phyloP scores from a whole-genome alignment of 176 grass and related monocot species.

The Hyparrhenia diplandra region DNA sequence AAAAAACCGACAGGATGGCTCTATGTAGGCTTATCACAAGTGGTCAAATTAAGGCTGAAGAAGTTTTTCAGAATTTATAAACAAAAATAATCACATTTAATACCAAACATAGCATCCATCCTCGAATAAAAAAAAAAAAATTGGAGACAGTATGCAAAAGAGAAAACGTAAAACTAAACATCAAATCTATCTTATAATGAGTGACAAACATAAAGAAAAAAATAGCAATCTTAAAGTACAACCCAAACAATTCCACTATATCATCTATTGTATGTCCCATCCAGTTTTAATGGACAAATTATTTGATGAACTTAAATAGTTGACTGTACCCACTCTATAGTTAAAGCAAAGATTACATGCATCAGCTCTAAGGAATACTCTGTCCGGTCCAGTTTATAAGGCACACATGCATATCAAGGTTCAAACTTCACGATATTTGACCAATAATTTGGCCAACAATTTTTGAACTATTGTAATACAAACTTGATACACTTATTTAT shows the following conservation, averaged over 20 bases:
- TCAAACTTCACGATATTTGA: neutral
- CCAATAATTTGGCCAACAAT: too few relatives aligned
- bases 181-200: neutral
- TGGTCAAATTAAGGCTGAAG: neutral
- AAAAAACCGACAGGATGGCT: neutral
- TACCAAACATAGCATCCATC: neutral
- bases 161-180: neutral
- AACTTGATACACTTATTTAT: neutral
- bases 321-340: neutral
- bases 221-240: neutral
- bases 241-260: neutral
- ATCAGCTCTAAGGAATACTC: neutral
- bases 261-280: neutral
- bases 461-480: neutral
- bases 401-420: neutral
- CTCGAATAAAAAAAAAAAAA: neutral
- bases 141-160: neutral
- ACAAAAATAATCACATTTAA: neutral
- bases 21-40: too few relatives aligned
- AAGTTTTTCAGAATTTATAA: neutral
- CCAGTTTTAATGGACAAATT: neutral
- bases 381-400: neutral
- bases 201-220: neutral
- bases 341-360: too few relatives aligned
- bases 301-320: neutral